Conservation (phyloP, 768 basidiomycete genomes). For the Xerocomellus intermedius region DNA sequence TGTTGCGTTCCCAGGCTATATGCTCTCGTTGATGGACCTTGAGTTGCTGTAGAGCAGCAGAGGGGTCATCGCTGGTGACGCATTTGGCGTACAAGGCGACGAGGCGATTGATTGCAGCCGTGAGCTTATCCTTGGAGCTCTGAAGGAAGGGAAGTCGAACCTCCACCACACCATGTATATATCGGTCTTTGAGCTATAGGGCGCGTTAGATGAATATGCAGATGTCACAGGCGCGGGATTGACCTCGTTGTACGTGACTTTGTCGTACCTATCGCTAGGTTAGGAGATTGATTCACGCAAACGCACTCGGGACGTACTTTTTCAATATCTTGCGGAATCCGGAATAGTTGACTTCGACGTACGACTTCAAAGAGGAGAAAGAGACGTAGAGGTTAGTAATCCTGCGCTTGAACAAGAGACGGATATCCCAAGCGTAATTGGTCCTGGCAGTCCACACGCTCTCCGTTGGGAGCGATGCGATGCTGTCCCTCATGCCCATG, state of each 20-base stretch:
- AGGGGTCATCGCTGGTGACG: conserved; percentile 69
- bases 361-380: conserved; percentile 75
- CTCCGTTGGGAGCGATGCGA: conserved; percentile 42
- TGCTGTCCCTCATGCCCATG: conserved; percentile 50
- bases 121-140: conserved; percentile 59
- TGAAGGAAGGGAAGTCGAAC: conserved; percentile 64
- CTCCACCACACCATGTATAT: conserved; percentile 72
- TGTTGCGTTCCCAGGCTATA: conserved; percentile 96
- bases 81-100: conserved; percentile 81
- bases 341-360: conserved; percentile 88
- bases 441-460: conserved; percentile 76
- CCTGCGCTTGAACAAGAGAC: conserved; percentile 84
- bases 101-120: conserved; percentile 55
- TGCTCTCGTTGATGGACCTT: conserved; percentile 87
- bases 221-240: neutral
- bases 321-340: conserved; percentile 95
- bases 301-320: conserved; percentile 55
- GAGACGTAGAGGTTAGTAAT: conserved; percentile 82
- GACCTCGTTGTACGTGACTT: conserved; percentile 76
- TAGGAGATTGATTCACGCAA: neutral
- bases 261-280: conserved; percentile 75
- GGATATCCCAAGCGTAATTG: conserved; percentile 82
- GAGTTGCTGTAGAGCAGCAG: conserved; percentile 75
- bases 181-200: conserved; percentile 68
- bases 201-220: neutral